Base-by-base conservation (phyloP, 2,329 filamentous ascomycete genomes). In the Monilinia polystroma region DNA sequence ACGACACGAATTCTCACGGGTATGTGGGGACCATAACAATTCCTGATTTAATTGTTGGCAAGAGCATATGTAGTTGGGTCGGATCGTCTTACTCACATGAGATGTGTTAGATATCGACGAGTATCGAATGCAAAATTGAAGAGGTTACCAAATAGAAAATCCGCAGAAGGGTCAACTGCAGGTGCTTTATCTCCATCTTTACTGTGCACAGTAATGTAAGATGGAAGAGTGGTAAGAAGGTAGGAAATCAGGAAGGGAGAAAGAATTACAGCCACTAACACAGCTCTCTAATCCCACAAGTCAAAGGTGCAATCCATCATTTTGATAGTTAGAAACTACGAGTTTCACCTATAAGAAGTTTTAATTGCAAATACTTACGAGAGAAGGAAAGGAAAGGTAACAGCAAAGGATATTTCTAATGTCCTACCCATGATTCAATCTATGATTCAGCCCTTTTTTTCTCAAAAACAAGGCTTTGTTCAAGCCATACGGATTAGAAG, bases 131-230 rank as follows among this genome's bases (percentile, higher is more conserved):
- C 68, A 43, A 73, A 73, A 3, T 65, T 20, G 14, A 71, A 26
- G 6, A 72, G 41, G 32, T 73, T 72, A 5, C 70, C 72, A 16
- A 72, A 56, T 7, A 67, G 54, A 16, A 71, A 71, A 18, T 70
- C 51, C 1, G 62, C 41, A 11, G 71, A 72, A 1, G 71, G 71
- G 11, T 67, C 58, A n/a, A 70, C 68, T 2, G 72, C 70, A 5
- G 69, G 69, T 14, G 49, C 43, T 62, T 67, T 70, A 12, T 32
- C 45, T 32, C 65, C 43, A 11, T 64, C 45, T 52, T 58, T 67
- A n/a, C 55, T 45, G 26, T 16, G n/a, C 18, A 70, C 43, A 12
- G 60, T 23, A 18, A 65, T 29, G 18, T 10, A 52, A 8, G 68
- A 70, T 32, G 23, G 41, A n/a, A 68, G 10, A 10, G 66, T 64